phyloP scores from a whole-genome alignment of 2,329 filamentous ascomycete species.

The Tolypocladium album region DNA sequence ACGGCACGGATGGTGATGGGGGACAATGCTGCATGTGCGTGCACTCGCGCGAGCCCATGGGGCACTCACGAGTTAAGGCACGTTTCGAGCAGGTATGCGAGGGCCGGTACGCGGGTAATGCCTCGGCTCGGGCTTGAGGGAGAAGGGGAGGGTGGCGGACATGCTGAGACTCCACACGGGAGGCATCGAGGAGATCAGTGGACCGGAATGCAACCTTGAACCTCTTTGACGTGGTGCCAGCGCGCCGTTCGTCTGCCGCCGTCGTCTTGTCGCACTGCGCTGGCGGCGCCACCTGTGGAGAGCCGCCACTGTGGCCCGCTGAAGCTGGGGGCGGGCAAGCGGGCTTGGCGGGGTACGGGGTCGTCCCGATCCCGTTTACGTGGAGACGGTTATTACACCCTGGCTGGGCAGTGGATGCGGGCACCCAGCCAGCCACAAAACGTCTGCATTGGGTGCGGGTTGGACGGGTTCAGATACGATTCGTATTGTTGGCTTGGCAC shows the following conservation, averaged over 20 bases:
- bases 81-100: neutral
- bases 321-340: too few relatives aligned
- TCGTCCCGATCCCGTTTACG: too few relatives aligned
- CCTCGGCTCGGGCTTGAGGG: neutral
- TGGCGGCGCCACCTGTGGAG: neutral
- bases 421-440: neutral
- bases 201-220: neutral
- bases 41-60: neutral
- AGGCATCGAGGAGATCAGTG: neutral
- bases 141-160: neutral
- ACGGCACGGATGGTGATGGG: neutral
- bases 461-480: too few relatives aligned
- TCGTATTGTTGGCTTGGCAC: neutral
- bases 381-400: neutral
- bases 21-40: neutral
- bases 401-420: too few relatives aligned
- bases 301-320: neutral
- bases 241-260: too few relatives aligned
- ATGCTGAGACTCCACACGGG: neutral
- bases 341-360: too few relatives aligned
- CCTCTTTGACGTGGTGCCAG: too few relatives aligned
- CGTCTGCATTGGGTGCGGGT: too few relatives aligned
- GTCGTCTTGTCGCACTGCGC: too few relatives aligned
- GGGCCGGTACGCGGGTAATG: neutral
- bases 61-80: neutral